A percentile compares a stretch with the other conserved stretches of the same genome.
Evolutionary conservation across 352 stramenopile species (phyloP).

Genomic region (Phytophthora nicotianae): DNA sequence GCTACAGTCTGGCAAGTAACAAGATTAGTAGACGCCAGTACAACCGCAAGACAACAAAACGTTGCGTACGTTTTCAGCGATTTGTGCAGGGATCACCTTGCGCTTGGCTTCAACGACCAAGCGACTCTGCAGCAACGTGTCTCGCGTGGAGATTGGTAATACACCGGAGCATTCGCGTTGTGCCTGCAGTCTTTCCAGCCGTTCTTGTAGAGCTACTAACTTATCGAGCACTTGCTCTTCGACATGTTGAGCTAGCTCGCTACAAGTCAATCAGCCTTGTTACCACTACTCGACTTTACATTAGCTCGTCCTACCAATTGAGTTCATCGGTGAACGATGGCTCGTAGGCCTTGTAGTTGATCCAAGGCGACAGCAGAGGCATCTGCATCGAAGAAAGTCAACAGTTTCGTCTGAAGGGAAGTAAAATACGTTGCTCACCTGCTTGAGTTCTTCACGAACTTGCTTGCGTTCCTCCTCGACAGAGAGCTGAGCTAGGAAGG

Average conservation of each 20-base stretch:
- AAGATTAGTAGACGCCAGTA: background rate
- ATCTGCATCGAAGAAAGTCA: slow-evolving; percentile 24
- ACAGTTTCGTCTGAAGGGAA: background rate
- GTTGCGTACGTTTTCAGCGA: slow-evolving; percentile 48
- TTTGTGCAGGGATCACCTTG: slow-evolving; percentile 45
- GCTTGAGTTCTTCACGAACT: slow-evolving; percentile 29
- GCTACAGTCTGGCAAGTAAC: slow-evolving; percentile 40
- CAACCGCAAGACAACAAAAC: background rate
- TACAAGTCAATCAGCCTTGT: slow-evolving; percentile 27
- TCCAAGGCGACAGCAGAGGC: slow-evolving; percentile 56
- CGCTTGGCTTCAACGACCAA: slow-evolving; percentile 74
- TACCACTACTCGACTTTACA: too few species aligned
- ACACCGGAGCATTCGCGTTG: slow-evolving; percentile 52
- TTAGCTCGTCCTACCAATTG: slow-evolving; percentile 51
- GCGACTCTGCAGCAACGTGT: slow-evolving; percentile 56
- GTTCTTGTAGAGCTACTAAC: slow-evolving; percentile 42
- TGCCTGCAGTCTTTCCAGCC: slow-evolving; percentile 48
- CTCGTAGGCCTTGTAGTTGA: slow-evolving; percentile 44
- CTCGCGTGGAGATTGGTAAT: slow-evolving; percentile 42
- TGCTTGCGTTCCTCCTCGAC: slow-evolving; percentile 18
- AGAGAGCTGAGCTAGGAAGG: slow-evolving; percentile 1
- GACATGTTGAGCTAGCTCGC: slow-evolving; percentile 49
- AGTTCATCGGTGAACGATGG: slow-evolving; percentile 52
- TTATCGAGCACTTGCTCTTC: slow-evolving; percentile 47
- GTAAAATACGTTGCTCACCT: slow-evolving; percentile 8